Base-by-base conservation (phyloP, 164 flowering plant genomes). In the Houttuynia cordata region DNA sequence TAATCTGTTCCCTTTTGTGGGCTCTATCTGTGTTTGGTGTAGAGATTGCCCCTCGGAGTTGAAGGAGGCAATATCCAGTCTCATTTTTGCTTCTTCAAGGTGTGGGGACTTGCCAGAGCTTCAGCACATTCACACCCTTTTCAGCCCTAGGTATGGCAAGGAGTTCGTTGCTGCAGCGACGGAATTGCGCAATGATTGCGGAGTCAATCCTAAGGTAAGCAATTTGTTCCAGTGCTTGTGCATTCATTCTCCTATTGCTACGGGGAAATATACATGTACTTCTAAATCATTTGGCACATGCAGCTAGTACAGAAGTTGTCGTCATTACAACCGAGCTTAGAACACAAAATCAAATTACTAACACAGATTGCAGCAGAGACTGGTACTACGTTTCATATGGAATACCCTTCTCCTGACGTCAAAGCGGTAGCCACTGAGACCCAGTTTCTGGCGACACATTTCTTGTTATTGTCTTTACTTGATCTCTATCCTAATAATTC, bases 21-120 rank as follows among this genome's bases (percentile, higher is more conserved):
- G 5, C 59, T 3, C 14, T 59, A 19, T 59, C 10, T 57, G 18
- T 51, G n/a, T n/a, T n/a, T n/a, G n/a, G n/a, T n/a, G 51, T 60
- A 88, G 98, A 65, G 79, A 15, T 17, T 93, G 98, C 60, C 96
- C 97, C 22, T 83, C 83, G 1, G 97, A 93, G 56, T 72, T 93
- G 20, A 66, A 66, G 42, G 98, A 89, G 76, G 88, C 91, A 10
- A 66, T 75, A 37, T 70, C 96, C 7, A 69, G 84, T 37, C 62
- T 93, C 68, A 67, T 84, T 9, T 90, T 64, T 65, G 97, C 88
- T 1, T 64, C 91, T 40, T 79, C 97, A 0, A 89, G 98, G 65
- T 81, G 87, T 57, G 97, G 97, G 24, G 94, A 90, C 10, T 79
- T 84, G 42, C 97, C 97, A 1, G 98, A 93, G 71, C 83, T 93